Base-by-base conservation (phyloP, 179 eudicot genomes). In the Dionaea muscipula region DNA sequence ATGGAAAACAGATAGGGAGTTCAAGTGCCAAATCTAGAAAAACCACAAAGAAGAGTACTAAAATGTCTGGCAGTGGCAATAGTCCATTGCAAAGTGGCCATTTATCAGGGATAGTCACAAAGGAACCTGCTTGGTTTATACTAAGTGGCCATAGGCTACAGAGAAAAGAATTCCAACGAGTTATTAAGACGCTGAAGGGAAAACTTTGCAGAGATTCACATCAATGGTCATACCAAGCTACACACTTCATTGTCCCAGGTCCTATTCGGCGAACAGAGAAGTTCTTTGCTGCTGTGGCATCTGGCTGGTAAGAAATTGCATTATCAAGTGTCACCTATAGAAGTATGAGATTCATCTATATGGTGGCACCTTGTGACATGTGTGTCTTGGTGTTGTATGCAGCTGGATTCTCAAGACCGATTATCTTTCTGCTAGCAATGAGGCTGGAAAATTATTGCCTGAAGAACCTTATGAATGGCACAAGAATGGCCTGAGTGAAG, bases 391-490 rank as follows among this genome's bases (percentile, higher is more conserved):
- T 48, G 26, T 48, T 48, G 7, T 14, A 24, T 80, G 71, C 82
- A 91, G 98, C 60, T 91, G 98, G 98, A 87, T 91, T 68, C 60
- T 91, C 68, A 91, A 84, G 73, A 78, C 84, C 44, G 98, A 91
- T 71, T 91, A 86, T 69, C 63, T 91, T 60, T 69, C 80, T 23
- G 85, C 81, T 25, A 65, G 95, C 68, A 77, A 58, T 61, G 76
- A 82, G 55, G 95, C 88, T 19, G 95, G 91, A 38, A 78, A 64
- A 40, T 82, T 86, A 4, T 71, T 91, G 71, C 64, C 78, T 2
- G 98, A 91, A 81, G 85, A 86, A 72, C 81, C 98, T 31, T 86
- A 80, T 64, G 98, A 91, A 65, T 91, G 97, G 98, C 81, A 86
- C 61, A 80, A 80, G 68, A 84, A 64, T 46, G 73, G 88, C 66